Percentiles rank a stretch among this genome's conserved stretches.
These are phyloP conservation scores for Sonneratia alba DNA, from an alignment of 345 rosid species.

Conservation along the genomic window DNA sequence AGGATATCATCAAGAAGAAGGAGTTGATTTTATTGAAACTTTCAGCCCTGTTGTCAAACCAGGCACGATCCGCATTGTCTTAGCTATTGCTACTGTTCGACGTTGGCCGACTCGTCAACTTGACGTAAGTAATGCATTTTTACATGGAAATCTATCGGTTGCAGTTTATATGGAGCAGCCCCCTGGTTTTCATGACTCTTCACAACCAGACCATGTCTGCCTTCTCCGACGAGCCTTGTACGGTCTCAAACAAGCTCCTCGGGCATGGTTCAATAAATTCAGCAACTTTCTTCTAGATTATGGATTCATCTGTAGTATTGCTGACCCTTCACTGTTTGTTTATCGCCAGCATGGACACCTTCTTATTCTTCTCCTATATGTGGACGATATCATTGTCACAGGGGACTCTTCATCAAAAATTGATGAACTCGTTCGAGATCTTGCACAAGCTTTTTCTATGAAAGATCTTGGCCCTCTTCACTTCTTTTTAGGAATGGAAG, in stretches of 20 bases:
- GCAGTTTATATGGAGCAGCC: constrained; percentile 1
- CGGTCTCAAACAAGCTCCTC: constrained; percentile 1
- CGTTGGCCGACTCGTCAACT: neutral
- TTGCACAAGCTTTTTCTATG: too few relatives aligned
- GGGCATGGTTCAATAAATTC: neutral
- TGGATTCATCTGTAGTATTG: neutral
- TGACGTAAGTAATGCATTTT: neutral
- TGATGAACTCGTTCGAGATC: too few relatives aligned
- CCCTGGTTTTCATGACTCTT: neutral
- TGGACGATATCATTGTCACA: neutral
- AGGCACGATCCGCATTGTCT: too few relatives aligned
- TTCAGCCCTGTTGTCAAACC: too few relatives aligned
- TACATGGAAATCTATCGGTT: neutral
- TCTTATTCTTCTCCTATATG: neutral
- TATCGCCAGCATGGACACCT: neutral
- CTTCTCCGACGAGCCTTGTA: neutral
- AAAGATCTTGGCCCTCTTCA: neutral
- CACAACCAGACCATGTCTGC: neutral
- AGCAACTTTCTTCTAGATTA: neutral
- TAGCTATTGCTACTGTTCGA: too few relatives aligned
- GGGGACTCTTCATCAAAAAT: too few relatives aligned
- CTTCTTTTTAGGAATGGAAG: neutral
- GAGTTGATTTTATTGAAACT: too few relatives aligned
- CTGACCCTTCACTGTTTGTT: neutral
- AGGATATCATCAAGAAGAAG: too few relatives aligned